Base-by-base conservation (phyloP, 2,329 filamentous ascomycete species). In the Berkeleyomyces rouxiae region DNA sequence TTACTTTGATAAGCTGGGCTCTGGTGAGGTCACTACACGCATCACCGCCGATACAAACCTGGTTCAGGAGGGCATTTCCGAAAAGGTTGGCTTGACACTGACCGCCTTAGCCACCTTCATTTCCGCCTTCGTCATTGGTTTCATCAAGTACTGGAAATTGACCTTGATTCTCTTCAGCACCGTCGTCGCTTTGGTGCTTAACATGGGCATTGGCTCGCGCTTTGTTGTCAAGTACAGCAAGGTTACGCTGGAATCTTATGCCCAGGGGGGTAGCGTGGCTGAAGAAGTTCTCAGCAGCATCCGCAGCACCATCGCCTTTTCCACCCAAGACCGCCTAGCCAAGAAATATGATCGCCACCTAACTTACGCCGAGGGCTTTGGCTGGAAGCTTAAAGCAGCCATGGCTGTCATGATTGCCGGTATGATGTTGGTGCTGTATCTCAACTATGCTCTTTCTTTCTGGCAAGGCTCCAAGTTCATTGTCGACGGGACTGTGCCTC, bases 261-360 rank as follows among this genome's bases (percentile, higher is more conserved):
- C 89, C 36, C 78, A 84, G 58, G 92, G 91, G 66, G 92, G 91
- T 63, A 91, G 86, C 1, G 81, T 97, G 10, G 92, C 90, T 3
- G 93, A 97, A 70, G 93, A 99, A 74, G 92, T 96, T 61, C 82
- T 99, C 69, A 91, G 89, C 72, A 96, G 91, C 1, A 87, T 97
- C 67, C 85, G 93, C 66, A 97, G 95, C 70, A 88, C 92, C 5
- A 84, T 89, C 6, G 93, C 93, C 39, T 99, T 96, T 70, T 90
- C 90, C 51, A 96, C 91, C 0, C 91, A 97, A 72, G 87, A 92
- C 63, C 90, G 92, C 66, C 80, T 97, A n/a, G 89, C 92, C 9
- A 80, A 80, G 66, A 86, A 92, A 72, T 97, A 97, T 71, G 88
- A 95, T 68, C 71, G 70, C 1, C 88, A 95, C 71, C 77, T 97